Conservation (phyloP, 805 yeast genomes). For the Metschnikowia koreensis region DNA sequence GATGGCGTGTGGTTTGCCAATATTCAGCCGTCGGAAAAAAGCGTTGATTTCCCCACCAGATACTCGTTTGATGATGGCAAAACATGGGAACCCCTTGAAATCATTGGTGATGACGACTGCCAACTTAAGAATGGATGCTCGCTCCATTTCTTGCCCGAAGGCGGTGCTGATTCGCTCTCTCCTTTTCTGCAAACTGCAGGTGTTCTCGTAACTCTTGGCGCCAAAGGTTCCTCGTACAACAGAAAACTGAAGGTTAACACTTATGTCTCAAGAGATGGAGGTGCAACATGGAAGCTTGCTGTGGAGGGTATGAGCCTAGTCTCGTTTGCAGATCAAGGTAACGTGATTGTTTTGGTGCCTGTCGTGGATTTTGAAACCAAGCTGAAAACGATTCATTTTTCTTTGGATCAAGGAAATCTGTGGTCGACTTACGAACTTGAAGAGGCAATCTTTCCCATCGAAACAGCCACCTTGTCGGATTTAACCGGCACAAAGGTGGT, state of each 20-base stretch:
- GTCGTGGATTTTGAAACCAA: conserved; percentile 18
- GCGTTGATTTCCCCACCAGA: conserved; percentile 16
- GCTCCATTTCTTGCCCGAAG: conserved; percentile 30
- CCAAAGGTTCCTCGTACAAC: conserved; percentile 28
- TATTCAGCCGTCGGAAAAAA: conserved; percentile 20
- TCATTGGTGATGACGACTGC: conserved; percentile 46
- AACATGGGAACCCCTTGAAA: conserved; percentile 49
- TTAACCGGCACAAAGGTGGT: conserved; percentile 54
- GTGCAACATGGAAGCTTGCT: conserved; percentile 64
- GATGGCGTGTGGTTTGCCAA: conserved; percentile 65
- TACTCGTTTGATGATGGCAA: conserved; percentile 54
- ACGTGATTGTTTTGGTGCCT: conserved; percentile 64
- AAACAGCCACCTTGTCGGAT: conserved; percentile 33
- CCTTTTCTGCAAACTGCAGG: conserved; percentile 48
- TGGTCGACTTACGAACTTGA: conserved; percentile 59
- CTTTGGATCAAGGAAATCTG: conserved; percentile 70
- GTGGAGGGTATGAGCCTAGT: conserved; percentile 52
- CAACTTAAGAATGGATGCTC: conserved; percentile 48
- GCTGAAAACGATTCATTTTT: conserved; percentile 36
- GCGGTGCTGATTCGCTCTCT: not conserved
- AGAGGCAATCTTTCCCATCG: conserved; percentile 55
- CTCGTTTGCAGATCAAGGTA: conserved; percentile 77
- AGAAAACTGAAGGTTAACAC: conserved; percentile 33
- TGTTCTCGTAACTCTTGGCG: conserved; percentile 33
- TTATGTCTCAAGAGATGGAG: conserved; percentile 73